phyloP scores from a whole-genome alignment of 352 stramenopile species.

The Globisporangium irregulare region DNA sequence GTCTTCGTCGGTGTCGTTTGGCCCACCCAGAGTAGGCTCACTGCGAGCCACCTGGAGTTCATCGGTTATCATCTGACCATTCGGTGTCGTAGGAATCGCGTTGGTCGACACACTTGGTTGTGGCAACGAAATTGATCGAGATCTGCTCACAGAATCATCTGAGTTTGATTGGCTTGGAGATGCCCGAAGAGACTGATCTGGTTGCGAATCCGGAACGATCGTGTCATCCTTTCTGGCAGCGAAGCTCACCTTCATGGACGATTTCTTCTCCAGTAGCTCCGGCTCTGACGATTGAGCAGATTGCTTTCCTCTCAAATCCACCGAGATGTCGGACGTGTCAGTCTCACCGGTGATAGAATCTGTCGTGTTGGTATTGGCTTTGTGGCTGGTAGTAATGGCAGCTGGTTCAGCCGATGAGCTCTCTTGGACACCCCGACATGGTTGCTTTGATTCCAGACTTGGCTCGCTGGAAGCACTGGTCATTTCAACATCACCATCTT shows the following conservation, averaged over 20 bases:
- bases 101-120: neutral
- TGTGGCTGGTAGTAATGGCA: neutral
- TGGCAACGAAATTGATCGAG: constrained; percentile 13
- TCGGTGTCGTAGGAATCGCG: constrained; percentile 12
- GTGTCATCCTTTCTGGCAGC: constrained; percentile 10
- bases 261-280: constrained; percentile 11
- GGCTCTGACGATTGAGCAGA: neutral
- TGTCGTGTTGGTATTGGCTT: neutral
- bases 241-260: constrained; percentile 18
- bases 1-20: constrained; percentile 26
- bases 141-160: constrained; percentile 9
- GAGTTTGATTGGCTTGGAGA: neutral
- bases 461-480: neutral
- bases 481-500: constrained; percentile 8
- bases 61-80: constrained; percentile 3
- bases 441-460: neutral
- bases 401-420: neutral
- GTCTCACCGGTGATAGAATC: constrained; percentile 7
- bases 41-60: constrained; percentile 3
- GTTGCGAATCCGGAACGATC: constrained; percentile 9
- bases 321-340: constrained; percentile 5
- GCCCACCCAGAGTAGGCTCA: neutral
- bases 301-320: neutral
- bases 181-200: constrained; percentile 7
- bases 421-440: neutral